Percentiles rank a stretch among this genome's conserved stretches.
These are phyloP conservation scores for Hypoxylon perforatum DNA, from an alignment of 495 filamentous ascomycete genomes.

Conservation along the genomic window DNA sequence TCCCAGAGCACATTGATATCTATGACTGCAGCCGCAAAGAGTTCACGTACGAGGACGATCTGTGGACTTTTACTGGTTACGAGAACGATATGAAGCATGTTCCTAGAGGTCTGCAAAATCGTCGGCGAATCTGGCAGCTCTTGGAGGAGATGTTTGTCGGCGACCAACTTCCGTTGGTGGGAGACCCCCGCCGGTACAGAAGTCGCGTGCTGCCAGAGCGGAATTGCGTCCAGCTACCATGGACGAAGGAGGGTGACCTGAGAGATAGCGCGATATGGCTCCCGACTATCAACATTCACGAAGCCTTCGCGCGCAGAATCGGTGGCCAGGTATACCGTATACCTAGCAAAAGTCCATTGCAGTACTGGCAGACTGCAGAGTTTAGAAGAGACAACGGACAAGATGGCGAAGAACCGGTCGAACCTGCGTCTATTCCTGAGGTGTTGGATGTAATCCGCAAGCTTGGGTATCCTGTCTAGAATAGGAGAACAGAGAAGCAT, in stretches of 20 bases:
- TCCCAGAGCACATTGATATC: constrained; percentile 1
- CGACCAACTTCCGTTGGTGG: background rate
- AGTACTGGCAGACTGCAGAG: constrained; percentile 3
- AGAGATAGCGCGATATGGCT: constrained; percentile 3
- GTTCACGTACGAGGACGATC: background rate
- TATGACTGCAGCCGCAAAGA: background rate
- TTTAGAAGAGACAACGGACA: background rate
- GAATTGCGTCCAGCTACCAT: constrained; percentile 5
- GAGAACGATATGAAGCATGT: constrained; percentile 1
- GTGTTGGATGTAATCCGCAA: background rate
- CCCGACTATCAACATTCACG: background rate
- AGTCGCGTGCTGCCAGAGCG: background rate
- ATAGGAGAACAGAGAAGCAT: background rate
- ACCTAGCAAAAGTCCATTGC: background rate
- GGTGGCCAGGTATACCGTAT: constrained; percentile 6
- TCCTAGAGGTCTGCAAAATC: background rate
- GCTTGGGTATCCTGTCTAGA: constrained; percentile 10
- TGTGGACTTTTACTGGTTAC: constrained; percentile 5
- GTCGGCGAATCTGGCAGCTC: constrained; percentile 6
- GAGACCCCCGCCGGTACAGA: background rate
- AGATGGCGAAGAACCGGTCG: background rate
- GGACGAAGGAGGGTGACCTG: background rate
- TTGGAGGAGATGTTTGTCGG: constrained; percentile 9
- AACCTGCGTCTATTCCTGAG: background rate
- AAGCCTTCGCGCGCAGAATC: background rate